Conservation (phyloP, 106 monocot species). For the Acorus calamus region DNA sequence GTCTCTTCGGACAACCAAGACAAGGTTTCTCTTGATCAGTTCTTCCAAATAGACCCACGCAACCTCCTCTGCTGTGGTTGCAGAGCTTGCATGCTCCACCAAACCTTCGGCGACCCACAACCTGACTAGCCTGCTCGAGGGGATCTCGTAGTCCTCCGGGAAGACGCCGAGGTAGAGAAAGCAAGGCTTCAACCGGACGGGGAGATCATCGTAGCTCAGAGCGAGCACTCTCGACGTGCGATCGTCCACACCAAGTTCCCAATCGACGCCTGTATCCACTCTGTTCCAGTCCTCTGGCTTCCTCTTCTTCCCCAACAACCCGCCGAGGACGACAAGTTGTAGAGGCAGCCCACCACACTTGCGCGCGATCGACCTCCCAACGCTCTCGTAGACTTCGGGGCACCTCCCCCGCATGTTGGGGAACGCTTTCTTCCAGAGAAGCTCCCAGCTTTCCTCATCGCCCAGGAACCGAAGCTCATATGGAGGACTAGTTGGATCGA, state of each 20-base stretch:
- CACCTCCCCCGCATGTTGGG: slow-evolving; percentile 1
- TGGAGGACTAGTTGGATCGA: neutral
- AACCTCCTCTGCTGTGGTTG: slow-evolving; percentile 2
- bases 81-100: neutral
- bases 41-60: slow-evolving; percentile 7
- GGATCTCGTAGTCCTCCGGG: too few species aligned
- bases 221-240: neutral
- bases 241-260: slow-evolving; percentile 4
- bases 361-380: neutral
- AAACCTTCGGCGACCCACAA: slow-evolving; percentile 31
- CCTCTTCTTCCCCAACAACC: slow-evolving; percentile 12
- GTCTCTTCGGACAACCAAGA: neutral
- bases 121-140: slow-evolving; percentile 4
- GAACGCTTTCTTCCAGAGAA: slow-evolving; percentile 17
- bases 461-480: neutral
- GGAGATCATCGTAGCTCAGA: too few species aligned
- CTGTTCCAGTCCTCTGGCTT: slow-evolving; percentile 1
- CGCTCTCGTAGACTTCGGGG: neutral
- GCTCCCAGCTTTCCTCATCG: slow-evolving; percentile 5
- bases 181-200: too few species aligned
- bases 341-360: slow-evolving; percentile 23
- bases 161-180: too few species aligned
- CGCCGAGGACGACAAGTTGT: slow-evolving; percentile 15
- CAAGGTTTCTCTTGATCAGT: slow-evolving; percentile 4
- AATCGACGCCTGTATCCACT: neutral